These are phyloP conservation scores for Wickerhamiella lipophila DNA, from an alignment of 805 yeast genomes.

Conservation along the genomic window DNA sequence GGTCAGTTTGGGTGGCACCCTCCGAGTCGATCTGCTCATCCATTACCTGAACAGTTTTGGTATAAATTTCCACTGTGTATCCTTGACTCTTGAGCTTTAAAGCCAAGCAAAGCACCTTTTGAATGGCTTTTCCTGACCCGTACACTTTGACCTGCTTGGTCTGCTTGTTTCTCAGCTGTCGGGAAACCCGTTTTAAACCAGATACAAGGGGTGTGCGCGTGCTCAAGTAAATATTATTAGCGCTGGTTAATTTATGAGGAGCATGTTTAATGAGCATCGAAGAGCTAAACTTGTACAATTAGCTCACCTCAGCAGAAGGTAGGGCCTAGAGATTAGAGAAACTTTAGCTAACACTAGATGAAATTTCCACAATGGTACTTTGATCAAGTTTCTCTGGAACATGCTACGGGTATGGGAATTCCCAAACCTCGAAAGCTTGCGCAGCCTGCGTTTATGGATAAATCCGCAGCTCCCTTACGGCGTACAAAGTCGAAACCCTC, in stretches of 20 bases:
- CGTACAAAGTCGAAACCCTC: not conserved
- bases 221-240: constrained; percentile 38
- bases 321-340: too few relatives aligned
- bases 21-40: constrained; percentile 44
- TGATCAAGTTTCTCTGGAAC: constrained; percentile 19
- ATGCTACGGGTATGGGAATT: constrained; percentile 16
- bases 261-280: constrained; percentile 38
- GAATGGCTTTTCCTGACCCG: constrained; percentile 69
- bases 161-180: constrained; percentile 37
- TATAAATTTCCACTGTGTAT: constrained; percentile 44
- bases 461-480: not conserved
- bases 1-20: constrained; percentile 27
- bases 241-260: constrained; percentile 30
- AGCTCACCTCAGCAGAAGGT: not conserved
- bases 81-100: constrained; percentile 42
- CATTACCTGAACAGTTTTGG: constrained; percentile 53
- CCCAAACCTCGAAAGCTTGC: constrained; percentile 12
- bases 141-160: constrained; percentile 39
- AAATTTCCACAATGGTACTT: constrained; percentile 23
- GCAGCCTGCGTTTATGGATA: constrained; percentile 10
- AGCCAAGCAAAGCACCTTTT: constrained; percentile 50
- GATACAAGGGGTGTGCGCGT: constrained; percentile 59
- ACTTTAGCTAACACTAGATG: not conserved
- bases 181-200: constrained; percentile 52
- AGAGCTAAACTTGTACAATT: too few relatives aligned